Base-by-base conservation (phyloP, 345 rosid species). In the Erucastrum elatum region DNA sequence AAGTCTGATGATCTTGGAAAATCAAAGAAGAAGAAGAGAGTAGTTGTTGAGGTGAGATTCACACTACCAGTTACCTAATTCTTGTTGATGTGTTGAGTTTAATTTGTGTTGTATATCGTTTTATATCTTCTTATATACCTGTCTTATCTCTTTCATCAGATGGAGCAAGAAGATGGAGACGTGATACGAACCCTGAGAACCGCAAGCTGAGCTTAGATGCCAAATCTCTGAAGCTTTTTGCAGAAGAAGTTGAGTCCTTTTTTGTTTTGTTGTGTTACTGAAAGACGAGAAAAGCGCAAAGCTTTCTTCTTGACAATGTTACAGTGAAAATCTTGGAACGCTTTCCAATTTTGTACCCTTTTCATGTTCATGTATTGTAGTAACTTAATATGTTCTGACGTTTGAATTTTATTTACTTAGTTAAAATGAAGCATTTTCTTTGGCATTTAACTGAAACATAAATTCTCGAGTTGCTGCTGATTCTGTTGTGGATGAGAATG, bases 1-100 rank as follows among this genome's bases (percentile, higher is more conserved):
- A 88, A 86, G 79, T 72, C 73, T 60, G 91, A 81, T 75, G 90
- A 86, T 67, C 78, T 68, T 65, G 75, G 74, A 71, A 90, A 89
- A 83, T 35, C 74, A 12, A 94, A 87, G 88, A 93, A 88, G 85
- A 90, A 85, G 83, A 72, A 91, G 41, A 90, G 88, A 80, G 92
- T 94, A 16, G 80, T 85, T 56, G 91, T 91, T 21, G 98, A 94
- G 94, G 98, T 87, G 80, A 89, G 78, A 62, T 30, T 35, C 68
- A 75, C 37, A 55, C 27, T 64, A 63, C 66, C 3, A 66, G 1
- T 5, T 60, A 15, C 35, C 49, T 31, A 61, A 29, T 15, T 60
- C 1, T 0, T 51, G 56, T 64, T 64, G 26, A 26, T 46, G 8
- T 80, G 35, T 16, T 6, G 56, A 49, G 56, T 29, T 33, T 21